Evolutionary conservation across 1,139 yeast genomes (phyloP).

Genomic region (Debaryomyces coudertii): DNA sequence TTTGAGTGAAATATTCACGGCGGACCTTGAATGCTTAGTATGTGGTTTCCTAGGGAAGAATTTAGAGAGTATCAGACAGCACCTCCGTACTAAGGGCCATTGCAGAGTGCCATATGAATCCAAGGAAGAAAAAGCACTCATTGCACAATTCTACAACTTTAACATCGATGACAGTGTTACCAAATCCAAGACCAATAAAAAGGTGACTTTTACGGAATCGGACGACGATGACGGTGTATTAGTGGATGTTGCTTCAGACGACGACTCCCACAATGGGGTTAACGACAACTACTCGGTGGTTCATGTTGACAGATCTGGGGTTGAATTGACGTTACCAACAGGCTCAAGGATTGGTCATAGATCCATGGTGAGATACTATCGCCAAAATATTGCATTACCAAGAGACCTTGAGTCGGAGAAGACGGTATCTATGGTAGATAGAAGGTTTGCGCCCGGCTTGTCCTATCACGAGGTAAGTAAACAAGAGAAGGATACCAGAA

Average conservation of each 20-base stretch:
- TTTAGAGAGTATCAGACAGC: constrained; percentile 55
- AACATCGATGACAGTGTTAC: constrained; percentile 20
- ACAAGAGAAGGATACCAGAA: constrained; percentile 38
- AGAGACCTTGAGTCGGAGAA: constrained; percentile 32
- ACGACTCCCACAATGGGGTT: constrained; percentile 19
- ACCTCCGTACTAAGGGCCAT: constrained; percentile 54
- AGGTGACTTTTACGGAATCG: constrained; percentile 25
- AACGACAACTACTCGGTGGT: constrained; percentile 38
- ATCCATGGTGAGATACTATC: constrained; percentile 46
- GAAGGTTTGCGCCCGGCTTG: constrained; percentile 46
- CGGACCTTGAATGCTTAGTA: constrained; percentile 53
- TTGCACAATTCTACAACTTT: constrained; percentile 51
- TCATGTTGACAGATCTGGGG: constrained; percentile 42
- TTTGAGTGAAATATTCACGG: constrained; percentile 45
- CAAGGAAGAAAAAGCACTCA: constrained; percentile 41
- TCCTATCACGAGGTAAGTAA: constrained; percentile 32
- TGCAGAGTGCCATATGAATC: constrained; percentile 58
- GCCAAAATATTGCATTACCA: constrained; percentile 39
- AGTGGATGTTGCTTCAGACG: constrained; percentile 23
- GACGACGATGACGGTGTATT: constrained; percentile 20
- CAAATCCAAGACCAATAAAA: constrained; percentile 21
- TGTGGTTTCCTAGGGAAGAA: constrained; percentile 58
- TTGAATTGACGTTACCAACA: constrained; percentile 48
- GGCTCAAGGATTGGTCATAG: constrained; percentile 55
- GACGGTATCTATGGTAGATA: constrained; percentile 44